Evolutionary conservation across 1,284 basidiomycete species (phyloP).

Genomic region (Prillingera fragicola): DNA sequence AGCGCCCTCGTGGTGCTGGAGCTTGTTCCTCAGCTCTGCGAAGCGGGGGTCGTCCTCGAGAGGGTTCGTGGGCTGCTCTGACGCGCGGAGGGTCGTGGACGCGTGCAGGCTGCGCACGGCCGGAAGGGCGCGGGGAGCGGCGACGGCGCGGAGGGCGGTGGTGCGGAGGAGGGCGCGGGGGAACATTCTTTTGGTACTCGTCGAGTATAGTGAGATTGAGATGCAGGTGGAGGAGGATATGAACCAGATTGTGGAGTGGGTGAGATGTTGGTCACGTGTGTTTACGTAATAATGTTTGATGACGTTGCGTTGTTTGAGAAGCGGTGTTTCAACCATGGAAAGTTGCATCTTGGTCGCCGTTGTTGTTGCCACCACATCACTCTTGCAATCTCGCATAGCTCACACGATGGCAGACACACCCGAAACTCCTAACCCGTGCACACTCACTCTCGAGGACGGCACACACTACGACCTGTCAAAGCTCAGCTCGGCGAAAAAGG

Average conservation of each 20-base stretch:
- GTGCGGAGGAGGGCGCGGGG: slow-evolving; percentile 3
- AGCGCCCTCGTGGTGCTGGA: slow-evolving; percentile 33
- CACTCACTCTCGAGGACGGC: slow-evolving; percentile 39
- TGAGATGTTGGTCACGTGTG: too few species aligned
- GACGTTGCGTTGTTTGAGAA: too few species aligned
- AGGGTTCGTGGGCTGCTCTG: slow-evolving; percentile 22
- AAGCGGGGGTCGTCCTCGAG: slow-evolving; percentile 31
- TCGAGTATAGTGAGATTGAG: too few species aligned
- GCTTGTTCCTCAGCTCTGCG: slow-evolving; percentile 31
- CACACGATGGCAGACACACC: too few species aligned
- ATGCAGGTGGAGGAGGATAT: too few species aligned
- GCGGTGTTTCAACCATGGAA: too few species aligned
- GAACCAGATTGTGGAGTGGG: too few species aligned
- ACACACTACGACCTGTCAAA: slow-evolving; percentile 44
- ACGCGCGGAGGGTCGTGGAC: slow-evolving; percentile 17
- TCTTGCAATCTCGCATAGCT: not conserved
- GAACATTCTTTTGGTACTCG: slow-evolving; percentile 1
- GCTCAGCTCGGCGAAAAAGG: slow-evolving; percentile 30
- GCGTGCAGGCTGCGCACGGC: slow-evolving; percentile 13
- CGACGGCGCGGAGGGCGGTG: not conserved
- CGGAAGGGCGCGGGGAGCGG: not conserved
- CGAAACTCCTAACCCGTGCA: slow-evolving; percentile 25
- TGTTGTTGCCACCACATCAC: not conserved
- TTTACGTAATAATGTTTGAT: not conserved
- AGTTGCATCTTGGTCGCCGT: too few species aligned